Conservation (phyloP, 2,329 filamentous ascomycete genomes). For the Neobulgaria alba region DNA sequence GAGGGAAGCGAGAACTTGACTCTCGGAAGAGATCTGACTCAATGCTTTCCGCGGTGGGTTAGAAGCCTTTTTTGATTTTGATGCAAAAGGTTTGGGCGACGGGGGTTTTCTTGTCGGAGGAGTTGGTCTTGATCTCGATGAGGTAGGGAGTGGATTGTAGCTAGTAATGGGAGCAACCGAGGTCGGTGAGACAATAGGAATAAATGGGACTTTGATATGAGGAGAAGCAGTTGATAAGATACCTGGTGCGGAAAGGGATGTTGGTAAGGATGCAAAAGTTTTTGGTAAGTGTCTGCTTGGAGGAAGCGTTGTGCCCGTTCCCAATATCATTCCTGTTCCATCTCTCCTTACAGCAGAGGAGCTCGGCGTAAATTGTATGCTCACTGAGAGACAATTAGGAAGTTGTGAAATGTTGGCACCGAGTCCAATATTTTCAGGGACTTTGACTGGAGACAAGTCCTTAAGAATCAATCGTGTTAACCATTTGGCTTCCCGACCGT, state of each 20-base stretch:
- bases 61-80: not conserved
- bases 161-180: not conserved
- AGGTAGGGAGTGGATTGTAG: not conserved
- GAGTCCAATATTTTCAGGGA: slow-evolving; percentile 39
- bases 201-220: not conserved
- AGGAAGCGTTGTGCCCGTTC: not conserved
- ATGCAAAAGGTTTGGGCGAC: not conserved
- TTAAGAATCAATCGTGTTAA: slow-evolving; percentile 74
- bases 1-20: not conserved
- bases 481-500: slow-evolving; percentile 75
- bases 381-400: slow-evolving; percentile 60
- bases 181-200: not conserved
- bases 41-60: not conserved
- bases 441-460: slow-evolving; percentile 56
- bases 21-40: not conserved
- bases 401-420: slow-evolving; percentile 57
- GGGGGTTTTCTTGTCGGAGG: not conserved
- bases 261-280: not conserved
- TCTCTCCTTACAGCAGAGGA: slow-evolving; percentile 16
- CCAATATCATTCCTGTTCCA: slow-evolving; percentile 6
- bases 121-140: not conserved
- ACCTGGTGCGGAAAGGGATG: not conserved
- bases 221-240: not conserved
- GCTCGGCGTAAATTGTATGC: slow-evolving; percentile 55
- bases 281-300: not conserved